phyloP scores from a whole-genome alignment of 2,329 filamentous ascomycete genomes.

The Sodiomyces alkalinus region DNA sequence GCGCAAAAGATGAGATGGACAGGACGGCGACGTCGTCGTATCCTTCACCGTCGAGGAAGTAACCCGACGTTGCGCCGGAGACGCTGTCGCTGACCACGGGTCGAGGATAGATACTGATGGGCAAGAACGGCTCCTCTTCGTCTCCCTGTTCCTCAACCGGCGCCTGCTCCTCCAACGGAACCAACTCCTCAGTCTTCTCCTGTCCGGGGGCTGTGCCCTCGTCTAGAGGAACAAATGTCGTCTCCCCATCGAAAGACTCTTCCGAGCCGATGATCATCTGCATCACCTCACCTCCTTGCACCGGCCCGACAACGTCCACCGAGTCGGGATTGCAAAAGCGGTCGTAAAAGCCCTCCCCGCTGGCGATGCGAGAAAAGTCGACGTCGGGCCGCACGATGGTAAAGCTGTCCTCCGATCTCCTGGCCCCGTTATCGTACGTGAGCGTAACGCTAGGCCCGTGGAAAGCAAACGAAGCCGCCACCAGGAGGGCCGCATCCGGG shows the following conservation, averaged over 20 bases:
- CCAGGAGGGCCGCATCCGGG: constrained; percentile 7
- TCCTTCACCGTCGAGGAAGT: constrained; percentile 18
- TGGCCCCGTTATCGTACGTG: constrained; percentile 17
- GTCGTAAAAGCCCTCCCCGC: constrained; percentile 20
- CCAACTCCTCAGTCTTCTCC: too few species aligned
- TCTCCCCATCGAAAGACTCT: too few species aligned
- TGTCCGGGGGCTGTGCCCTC: background rate
- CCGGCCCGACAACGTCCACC: background rate
- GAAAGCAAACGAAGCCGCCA: constrained; percentile 13
- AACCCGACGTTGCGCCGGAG: constrained; percentile 15
- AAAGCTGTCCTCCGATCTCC: constrained; percentile 12
- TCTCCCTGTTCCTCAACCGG: background rate
- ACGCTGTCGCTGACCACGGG: constrained; percentile 15
- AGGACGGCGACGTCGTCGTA: constrained; percentile 19
- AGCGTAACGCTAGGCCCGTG: constrained; percentile 15
- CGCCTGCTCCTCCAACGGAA: background rate
- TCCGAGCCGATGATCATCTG: constrained; percentile 2
- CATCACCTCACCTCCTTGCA: constrained; percentile 1
- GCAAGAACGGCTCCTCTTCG: constrained; percentile 7
- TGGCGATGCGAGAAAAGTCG: constrained; percentile 15
- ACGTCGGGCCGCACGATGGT: constrained; percentile 10
- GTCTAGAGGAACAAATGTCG: too few species aligned
- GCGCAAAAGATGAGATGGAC: constrained; percentile 12
- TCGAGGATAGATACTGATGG: constrained; percentile 16
- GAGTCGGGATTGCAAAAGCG: constrained; percentile 16